Evolutionary conservation across 106 monocot species (phyloP).

Genomic region (Apostasia shenzhenica): DNA sequence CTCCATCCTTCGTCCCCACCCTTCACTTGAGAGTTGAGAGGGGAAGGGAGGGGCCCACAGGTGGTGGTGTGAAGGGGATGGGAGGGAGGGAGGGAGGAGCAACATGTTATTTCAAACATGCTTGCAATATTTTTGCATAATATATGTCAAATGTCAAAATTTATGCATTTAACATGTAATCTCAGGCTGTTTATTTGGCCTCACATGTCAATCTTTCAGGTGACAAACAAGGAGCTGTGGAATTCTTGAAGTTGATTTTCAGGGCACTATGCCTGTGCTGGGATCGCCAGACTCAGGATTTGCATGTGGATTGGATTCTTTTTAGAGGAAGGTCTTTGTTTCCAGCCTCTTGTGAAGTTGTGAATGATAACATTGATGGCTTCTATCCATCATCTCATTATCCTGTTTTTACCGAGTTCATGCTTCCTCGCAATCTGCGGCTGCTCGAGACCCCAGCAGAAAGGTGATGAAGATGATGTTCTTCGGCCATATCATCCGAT

Average conservation of each 20-base stretch:
- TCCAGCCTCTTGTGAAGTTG: conserved; percentile 81
- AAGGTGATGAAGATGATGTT: not conserved
- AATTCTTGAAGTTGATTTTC: conserved; percentile 82
- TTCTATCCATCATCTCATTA: conserved; percentile 90
- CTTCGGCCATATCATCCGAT: not conserved
- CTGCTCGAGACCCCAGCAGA: conserved; percentile 23
- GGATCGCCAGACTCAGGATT: conserved; percentile 95
- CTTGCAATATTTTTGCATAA: too few relatives aligned
- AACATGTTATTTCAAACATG: too few relatives aligned
- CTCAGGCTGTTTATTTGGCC: too few relatives aligned
- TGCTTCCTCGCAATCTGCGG: conserved; percentile 60
- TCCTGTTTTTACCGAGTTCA: conserved; percentile 70
- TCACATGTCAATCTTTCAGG: conserved; percentile 28
- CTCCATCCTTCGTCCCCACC: too few relatives aligned
- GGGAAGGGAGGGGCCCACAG: too few relatives aligned
- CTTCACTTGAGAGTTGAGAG: too few relatives aligned
- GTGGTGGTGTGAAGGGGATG: too few relatives aligned
- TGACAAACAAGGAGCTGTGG: conserved; percentile 71
- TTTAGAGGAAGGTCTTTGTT: conserved; percentile 72
- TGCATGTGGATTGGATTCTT: conserved; percentile 89
- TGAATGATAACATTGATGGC: conserved; percentile 87
- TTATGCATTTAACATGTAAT: too few relatives aligned
- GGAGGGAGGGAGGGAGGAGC: too few relatives aligned
- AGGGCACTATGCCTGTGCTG: conserved; percentile 92
- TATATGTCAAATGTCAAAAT: too few relatives aligned